Conservation (phyloP, 1,284 basidiomycete species). For the Papiliotrema terrestris region DNA sequence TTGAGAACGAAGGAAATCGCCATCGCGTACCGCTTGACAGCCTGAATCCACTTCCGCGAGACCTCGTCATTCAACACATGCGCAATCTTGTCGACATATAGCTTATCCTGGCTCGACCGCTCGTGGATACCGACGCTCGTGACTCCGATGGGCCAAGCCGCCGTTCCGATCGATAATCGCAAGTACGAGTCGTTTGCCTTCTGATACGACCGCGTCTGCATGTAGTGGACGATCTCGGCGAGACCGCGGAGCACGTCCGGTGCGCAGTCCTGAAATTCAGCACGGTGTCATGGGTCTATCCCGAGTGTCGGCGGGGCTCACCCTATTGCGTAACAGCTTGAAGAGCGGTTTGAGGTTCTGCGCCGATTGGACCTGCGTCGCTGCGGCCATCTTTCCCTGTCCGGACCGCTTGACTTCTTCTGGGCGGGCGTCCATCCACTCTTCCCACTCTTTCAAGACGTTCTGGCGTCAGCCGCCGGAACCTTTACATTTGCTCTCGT, state of each 20-base stretch:
- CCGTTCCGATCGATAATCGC: slow-evolving; percentile 93
- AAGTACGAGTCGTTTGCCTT: slow-evolving; percentile 95
- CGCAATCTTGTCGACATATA: slow-evolving; percentile 87
- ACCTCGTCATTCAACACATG: slow-evolving; percentile 99
- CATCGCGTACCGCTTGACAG: slow-evolving; percentile 73
- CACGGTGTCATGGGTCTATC: not conserved
- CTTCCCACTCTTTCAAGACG: slow-evolving; percentile 91
- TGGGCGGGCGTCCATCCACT: slow-evolving; percentile 85
- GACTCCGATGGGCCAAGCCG: slow-evolving; percentile 99
- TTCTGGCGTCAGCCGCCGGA: slow-evolving; percentile 44
- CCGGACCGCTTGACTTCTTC: slow-evolving; percentile 71
- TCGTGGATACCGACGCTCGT: slow-evolving; percentile 99
- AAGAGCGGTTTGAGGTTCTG: slow-evolving; percentile 97
- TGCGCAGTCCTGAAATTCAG: slow-evolving; percentile 63
- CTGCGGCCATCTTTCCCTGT: slow-evolving; percentile 90
- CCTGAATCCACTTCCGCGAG: slow-evolving; percentile 97
- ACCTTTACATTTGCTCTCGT: not conserved
- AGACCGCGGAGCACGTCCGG: slow-evolving; percentile 82
- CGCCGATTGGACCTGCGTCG: slow-evolving; percentile 91
- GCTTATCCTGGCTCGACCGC: slow-evolving; percentile 94
- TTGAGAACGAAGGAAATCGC: slow-evolving; percentile 6
- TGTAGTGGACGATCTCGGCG: slow-evolving; percentile 91
- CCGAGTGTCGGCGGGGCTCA: slow-evolving; percentile 49
- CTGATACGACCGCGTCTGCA: slow-evolving; percentile 93
- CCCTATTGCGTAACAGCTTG: slow-evolving; percentile 78